Conservation (phyloP, 441 rosid species). For the Bruguiera hainesii region DNA sequence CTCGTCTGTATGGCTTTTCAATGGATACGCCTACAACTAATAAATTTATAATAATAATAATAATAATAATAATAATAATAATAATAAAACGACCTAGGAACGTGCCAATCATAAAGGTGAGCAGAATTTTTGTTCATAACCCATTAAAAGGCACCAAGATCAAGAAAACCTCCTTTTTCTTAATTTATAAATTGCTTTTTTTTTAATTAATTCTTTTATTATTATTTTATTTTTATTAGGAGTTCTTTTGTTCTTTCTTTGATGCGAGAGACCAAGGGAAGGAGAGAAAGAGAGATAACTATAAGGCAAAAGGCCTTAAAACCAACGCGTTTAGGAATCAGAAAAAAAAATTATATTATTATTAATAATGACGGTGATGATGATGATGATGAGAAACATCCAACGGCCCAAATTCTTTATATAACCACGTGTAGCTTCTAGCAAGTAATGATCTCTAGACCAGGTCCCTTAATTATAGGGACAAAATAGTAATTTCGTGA, state of each 20-base stretch:
- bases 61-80: not conserved
- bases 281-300: too few relatives aligned
- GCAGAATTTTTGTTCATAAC: slow-evolving; percentile 29
- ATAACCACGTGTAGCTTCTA: slow-evolving; percentile 14
- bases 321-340: slow-evolving; percentile 18
- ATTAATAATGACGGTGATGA: not conserved
- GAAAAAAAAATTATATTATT: too few relatives aligned
- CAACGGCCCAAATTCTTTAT: slow-evolving; percentile 7
- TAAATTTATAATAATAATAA: not conserved
- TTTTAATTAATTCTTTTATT: not conserved
- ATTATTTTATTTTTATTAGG: too few relatives aligned
- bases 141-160: not conserved
- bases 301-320: slow-evolving; percentile 6
- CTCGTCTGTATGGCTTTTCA: too few relatives aligned
- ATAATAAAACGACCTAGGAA: not conserved
- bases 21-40: too few relatives aligned
- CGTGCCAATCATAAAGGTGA: slow-evolving; percentile 29
- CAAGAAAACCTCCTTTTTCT: not conserved
- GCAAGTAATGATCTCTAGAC: not conserved
- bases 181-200: not conserved
- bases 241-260: too few relatives aligned
- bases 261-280: too few relatives aligned
- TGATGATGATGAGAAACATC: not conserved
- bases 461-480: not conserved
- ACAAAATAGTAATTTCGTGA: not conserved